Percentiles rank a stretch among this genome's conserved stretches.
Conservation (phyloP, 805 yeast genomes). For the Spathaspora arborariae region DNA sequence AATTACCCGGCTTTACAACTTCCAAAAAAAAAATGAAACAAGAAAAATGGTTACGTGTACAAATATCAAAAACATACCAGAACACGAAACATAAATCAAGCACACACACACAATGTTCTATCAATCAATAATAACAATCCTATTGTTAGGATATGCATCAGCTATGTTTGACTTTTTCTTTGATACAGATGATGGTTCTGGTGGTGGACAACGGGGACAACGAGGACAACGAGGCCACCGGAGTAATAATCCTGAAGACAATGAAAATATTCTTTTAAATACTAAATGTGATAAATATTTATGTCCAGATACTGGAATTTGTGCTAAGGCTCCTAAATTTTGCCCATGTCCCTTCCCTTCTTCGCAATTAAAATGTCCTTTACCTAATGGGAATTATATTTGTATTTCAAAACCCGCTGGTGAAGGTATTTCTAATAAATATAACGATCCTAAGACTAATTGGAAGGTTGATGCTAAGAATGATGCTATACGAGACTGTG, state of each 20-base stretch:
- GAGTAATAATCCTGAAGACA: constrained; percentile 32
- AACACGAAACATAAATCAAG: background rate
- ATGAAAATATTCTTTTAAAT: constrained; percentile 36
- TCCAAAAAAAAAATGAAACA: background rate
- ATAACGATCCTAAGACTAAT: constrained; percentile 40
- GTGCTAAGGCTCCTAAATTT: constrained; percentile 64
- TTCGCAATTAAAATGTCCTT: constrained; percentile 74
- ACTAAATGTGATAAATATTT: constrained; percentile 59
- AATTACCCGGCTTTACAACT: background rate
- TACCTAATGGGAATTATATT: constrained; percentile 66
- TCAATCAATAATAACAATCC: background rate
- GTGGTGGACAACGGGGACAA: constrained; percentile 12
- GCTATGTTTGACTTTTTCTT: constrained; percentile 37
- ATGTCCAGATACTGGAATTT: constrained; percentile 78
- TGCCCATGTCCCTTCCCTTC: constrained; percentile 93
- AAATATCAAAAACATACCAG: background rate
- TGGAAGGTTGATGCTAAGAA: constrained; percentile 49
- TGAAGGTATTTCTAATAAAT: constrained; percentile 23
- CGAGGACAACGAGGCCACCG: too few relatives aligned
- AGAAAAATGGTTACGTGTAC: background rate
- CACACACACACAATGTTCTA: background rate
- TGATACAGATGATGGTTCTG: background rate
- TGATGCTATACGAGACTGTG: constrained; percentile 66
- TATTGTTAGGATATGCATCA: constrained; percentile 10
- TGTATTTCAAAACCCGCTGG: constrained; percentile 83